Evolutionary conservation across 2,329 filamentous ascomycete genomes (phyloP), one percentile per base, ranked within the genome.

Genomic region (Hirsutella minnesotensis): DNA sequence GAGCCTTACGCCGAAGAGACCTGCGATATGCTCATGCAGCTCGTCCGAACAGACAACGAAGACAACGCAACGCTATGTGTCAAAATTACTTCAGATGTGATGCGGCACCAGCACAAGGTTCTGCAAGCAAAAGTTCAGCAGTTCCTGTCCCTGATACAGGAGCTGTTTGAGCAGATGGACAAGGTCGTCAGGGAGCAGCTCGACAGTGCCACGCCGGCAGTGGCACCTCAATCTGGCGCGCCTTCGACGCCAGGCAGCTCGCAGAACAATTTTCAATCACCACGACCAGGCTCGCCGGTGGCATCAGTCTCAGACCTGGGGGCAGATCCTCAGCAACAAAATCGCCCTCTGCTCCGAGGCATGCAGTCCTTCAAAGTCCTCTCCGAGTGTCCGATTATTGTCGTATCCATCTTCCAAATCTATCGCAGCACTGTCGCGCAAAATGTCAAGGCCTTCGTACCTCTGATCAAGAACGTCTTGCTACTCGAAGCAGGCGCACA

Each of bases 361-460:
- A 95, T 95, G 86, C 87, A 95, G 59, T 98, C 92, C 1, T 98
- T 99, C 75, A 98, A 96, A 62, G 90, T 98, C 20, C 75, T 98
- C 4, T 88, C 90, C 1, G 92, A 99, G 61, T 98, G 92, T 53
- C 92, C 92, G 0, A 99, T 99, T 41, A 96, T 98, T 34, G 92
- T 99, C 3, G 92, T 98, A 1, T 96, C 90, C 4, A 86, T 98
- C 50, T 96, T 98, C 60, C 92, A 98, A 64, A 84, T 90, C 5
- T 92, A 98, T 55, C 79, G 89, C 39, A 70, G 66, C 38, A 83
- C 83, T 5, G 90, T 95, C 2, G 71, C 79, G 31, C 75, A 81
- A 44, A 95, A 95, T 55, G 89, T 98, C 40, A 88, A 86, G 64
- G 75, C 82, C 9, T 96, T 99, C 55, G 86, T 96, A 5, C 90